Base-by-base conservation (phyloP, 2,329 filamentous ascomycete genomes). In the Dactylellina haptotyla region DNA sequence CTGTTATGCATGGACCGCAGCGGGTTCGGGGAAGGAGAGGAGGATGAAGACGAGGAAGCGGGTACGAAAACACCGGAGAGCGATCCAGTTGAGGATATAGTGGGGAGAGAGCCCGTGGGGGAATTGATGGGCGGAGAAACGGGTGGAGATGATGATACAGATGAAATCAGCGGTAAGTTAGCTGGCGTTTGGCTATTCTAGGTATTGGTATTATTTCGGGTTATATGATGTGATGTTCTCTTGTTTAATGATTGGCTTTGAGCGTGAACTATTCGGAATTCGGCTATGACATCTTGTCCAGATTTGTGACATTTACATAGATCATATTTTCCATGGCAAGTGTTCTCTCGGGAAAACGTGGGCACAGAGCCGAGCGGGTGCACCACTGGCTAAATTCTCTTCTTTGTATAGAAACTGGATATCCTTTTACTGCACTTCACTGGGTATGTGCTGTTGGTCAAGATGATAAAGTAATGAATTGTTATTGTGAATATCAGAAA, bases 1-100 rank as follows among this genome's bases (percentile, higher is more conserved):
- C 43, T 78, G 56, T 43, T 78, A 25, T 75, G 75, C 39, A 71
- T 67, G 45, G 75, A 76, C 59, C 74, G 75, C 1, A 61, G 63
- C 20, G 75, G 75, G 34, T 70, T 75, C n/a, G 64, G 62, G 2
- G 58, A 51, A 16, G 69, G 61, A 2, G 64, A 57, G 20, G 69
- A 71, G 4, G 76, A 74, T 20, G 65, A 53, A 9, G 57, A 73
- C 61, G 75, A 73, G 54, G 62, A 20, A 28, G 28, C 3, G n/a
- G 28, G 18, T 46, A 39, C 30, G 43, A 74, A 73, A 30, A 50
- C 41, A 23, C 18, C 26, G 16, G 65, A 70, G 8, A 75, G 75
- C 25, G 64, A 66, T 16, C 28, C 23, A 6, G 53, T 16, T 14
- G 57, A 23, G 12, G 64, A 50, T 3, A 28, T 34, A 10, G 59